A percentile compares a stretch with the other conserved stretches of the same genome.
phyloP scores from a whole-genome alignment of 768 basidiomycete species.

The Mrakia blollopis region DNA sequence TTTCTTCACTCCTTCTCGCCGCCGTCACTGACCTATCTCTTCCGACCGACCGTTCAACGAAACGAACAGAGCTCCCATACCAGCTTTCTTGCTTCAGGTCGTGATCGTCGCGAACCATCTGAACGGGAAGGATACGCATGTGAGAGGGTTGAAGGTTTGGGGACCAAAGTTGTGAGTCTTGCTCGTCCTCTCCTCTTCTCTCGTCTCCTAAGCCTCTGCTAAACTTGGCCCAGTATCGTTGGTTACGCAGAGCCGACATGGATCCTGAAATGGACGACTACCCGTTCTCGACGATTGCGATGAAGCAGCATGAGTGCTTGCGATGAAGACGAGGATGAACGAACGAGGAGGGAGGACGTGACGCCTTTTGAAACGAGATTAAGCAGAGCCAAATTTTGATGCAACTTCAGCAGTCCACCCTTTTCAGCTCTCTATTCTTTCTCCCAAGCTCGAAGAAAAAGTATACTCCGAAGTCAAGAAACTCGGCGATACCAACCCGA shows the following conservation, averaged over 20 bases:
- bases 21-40: not conserved
- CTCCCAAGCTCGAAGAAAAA: no score
- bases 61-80: no score
- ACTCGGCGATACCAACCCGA: no score
- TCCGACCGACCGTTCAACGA: slow-evolving; percentile 52
- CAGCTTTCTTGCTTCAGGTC: slow-evolving; percentile 84
- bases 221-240: not conserved
- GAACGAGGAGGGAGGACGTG: not conserved
- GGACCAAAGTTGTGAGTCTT: slow-evolving; percentile 52
- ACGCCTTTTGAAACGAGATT: no score
- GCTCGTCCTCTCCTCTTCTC: not conserved
- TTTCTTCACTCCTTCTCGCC: not conserved
- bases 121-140: slow-evolving; percentile 98
- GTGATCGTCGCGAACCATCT: slow-evolving; percentile 89
- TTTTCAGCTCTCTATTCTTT: no score
- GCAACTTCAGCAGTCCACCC: no score
- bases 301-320: slow-evolving; percentile 6
- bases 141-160: slow-evolving; percentile 80
- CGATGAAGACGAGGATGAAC: not conserved
- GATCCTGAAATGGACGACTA: slow-evolving; percentile 19
- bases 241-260: not conserved
- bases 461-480: no score
- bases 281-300: slow-evolving; percentile 15
- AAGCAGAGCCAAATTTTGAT: no score
- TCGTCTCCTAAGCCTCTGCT: no score